Base-by-base conservation (phyloP, 495 filamentous ascomycete species). In the Penicillium alfredii region DNA sequence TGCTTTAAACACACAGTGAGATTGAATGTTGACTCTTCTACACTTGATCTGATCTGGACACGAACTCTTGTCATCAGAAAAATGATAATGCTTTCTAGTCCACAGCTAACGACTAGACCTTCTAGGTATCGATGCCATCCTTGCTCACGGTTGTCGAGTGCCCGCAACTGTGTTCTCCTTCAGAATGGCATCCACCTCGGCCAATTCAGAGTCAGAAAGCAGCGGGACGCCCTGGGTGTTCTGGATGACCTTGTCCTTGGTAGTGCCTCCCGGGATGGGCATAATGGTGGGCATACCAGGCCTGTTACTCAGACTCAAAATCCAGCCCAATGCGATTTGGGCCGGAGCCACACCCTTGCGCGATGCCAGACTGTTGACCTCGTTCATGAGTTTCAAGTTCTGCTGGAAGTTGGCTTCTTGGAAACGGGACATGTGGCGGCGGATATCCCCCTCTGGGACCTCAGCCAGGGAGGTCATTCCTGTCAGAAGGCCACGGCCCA, bases 321-420 rank as follows among this genome's bases (percentile, higher is more conserved):
- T 65, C 88, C 89, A 96, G 13, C 64, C 73, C 35, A 95, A 64
- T 8, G 86, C 88, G 22, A 94, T 63, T 64, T 96, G 88, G 2
- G 77, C 77, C 0, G 81, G 68, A 8, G 81, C 85, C 45, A 75
- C 76, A 8, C 76, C 77, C 67, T 90, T 94, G 44, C 69, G 63
- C 42, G 63, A 48, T 4, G 88, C 86, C 33, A 94, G 47, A 29
- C 69, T 69, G 43, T 80, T 69, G 18, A 95, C 61, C 42, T 80
- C 73, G 3, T 69, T 47, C 21, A 82, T 78, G 8, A 95, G 73
- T 57, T 81, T 66, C 10, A 88, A 40, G 61, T 95, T 94, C 40
- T 77, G 65, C 35, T 76, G 65, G 53, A 92, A 85, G 53, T 76
- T 77, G 19, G 76, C 84, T 6, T 72, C 70, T 41, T 73, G 63